Conservation (phyloP, 228 moss, liverwort and hornwort species). For the Sphagnum fallax region DNA sequence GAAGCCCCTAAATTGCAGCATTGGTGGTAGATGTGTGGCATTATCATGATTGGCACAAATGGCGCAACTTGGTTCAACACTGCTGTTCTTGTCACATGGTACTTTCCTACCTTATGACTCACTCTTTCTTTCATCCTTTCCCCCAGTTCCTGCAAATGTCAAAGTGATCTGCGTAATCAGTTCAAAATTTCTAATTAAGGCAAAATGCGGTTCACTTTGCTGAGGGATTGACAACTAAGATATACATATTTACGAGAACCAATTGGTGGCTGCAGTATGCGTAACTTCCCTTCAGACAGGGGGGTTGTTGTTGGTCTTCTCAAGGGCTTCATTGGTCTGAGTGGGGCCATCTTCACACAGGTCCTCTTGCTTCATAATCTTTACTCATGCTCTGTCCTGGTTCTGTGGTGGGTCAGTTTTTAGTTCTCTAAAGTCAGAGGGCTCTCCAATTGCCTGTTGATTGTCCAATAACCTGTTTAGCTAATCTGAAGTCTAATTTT, state of each 20-base stretch:
- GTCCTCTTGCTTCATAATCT: slow-evolving; percentile 13
- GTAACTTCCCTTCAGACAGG: slow-evolving; percentile 90
- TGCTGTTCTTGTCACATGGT: slow-evolving; percentile 93
- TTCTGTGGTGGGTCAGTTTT: no score
- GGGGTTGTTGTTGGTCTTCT: slow-evolving; percentile 93
- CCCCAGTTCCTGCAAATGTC: background rate
- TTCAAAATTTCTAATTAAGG: no score
- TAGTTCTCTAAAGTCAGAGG: background rate
- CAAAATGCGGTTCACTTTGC: no score
- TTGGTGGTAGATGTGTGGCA: slow-evolving; percentile 69
- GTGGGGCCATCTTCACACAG: slow-evolving; percentile 99
- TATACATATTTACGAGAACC: no score
- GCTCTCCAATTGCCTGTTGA: no score
- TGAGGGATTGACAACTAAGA: no score
- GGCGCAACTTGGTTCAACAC: slow-evolving; percentile 98
- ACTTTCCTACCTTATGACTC: slow-evolving; percentile 3
- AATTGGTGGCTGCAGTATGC: slow-evolving; percentile 62
- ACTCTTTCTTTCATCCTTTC: background rate
- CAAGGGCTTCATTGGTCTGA: slow-evolving; percentile 95
- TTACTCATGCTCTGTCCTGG: no score
- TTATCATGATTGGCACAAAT: slow-evolving; percentile 92
- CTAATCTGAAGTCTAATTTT: no score
- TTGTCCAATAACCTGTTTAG: no score
- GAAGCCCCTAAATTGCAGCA: background rate
- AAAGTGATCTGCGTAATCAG: no score